Evolutionary conservation across 192 early-diverging fungal species (phyloP).

Genomic region (Entomortierella chlamydospora): DNA sequence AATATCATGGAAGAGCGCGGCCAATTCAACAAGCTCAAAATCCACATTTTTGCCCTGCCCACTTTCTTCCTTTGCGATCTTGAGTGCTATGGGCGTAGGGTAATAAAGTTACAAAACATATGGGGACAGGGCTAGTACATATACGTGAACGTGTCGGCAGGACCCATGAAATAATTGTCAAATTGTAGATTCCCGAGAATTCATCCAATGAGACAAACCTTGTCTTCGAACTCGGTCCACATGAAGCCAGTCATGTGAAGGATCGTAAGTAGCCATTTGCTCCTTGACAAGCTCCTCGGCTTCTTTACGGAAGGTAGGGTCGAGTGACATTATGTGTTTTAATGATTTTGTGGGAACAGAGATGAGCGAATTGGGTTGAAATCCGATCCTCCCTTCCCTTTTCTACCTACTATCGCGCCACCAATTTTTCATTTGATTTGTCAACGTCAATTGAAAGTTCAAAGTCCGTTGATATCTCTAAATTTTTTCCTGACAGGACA

Average conservation of each 20-base stretch:
- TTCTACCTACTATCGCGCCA: neutral
- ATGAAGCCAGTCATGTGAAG: conserved; percentile 78
- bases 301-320: conserved; percentile 26
- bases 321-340: conserved; percentile 28
- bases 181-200: neutral
- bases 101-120: neutral
- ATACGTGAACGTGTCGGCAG: too few species aligned
- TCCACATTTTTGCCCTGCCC: conserved; percentile 54
- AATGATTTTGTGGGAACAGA: neutral
- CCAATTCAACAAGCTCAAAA: conserved; percentile 69
- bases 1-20: conserved; percentile 76
- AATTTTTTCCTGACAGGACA: too few species aligned
- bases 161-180: neutral
- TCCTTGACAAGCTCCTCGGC: conserved; percentile 67
- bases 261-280: conserved; percentile 74
- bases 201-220: conserved; percentile 38
- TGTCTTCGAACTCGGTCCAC: conserved; percentile 73
- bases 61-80: conserved; percentile 56
- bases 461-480: too few species aligned
- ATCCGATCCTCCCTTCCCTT: neutral
- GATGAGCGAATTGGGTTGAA: neutral
- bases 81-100: conserved; percentile 36
- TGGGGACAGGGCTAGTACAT: neutral
- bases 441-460: too few species aligned
- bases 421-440: conserved; percentile 1